phyloP scores from a whole-genome alignment of 169 alveolate species.

The Eimeria praecox region DNA sequence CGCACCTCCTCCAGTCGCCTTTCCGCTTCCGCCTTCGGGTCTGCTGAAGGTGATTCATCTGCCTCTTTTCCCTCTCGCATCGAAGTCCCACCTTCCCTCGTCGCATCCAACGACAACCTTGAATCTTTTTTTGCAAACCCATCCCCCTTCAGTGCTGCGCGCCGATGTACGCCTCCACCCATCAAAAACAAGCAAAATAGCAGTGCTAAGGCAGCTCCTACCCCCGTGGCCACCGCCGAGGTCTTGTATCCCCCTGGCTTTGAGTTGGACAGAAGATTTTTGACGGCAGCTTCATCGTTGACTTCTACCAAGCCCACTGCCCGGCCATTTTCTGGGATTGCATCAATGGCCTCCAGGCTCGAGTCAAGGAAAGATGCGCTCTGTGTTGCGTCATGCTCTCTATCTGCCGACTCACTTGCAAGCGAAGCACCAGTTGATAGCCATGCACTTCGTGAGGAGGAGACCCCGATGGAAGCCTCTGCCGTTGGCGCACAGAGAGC shows the following conservation, averaged over 20 bases:
- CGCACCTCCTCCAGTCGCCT: conserved; percentile 7
- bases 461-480: conserved; percentile 19
- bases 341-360: conserved; percentile 14
- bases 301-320: neutral
- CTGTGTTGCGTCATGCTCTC: neutral
- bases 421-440: conserved; percentile 9
- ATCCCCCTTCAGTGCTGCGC: neutral
- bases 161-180: neutral
- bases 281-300: neutral
- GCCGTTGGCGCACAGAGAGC: neutral
- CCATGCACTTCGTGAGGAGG: conserved; percentile 37
- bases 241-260: neutral
- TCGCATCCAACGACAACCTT: neutral
- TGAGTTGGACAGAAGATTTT: neutral
- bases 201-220: conserved; percentile 39
- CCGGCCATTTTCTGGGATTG: neutral
- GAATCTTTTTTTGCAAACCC: neutral
- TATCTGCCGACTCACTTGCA: neutral
- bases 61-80: neutral
- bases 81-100: neutral
- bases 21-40: neutral
- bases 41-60: neutral
- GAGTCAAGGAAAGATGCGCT: conserved; percentile 36
- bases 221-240: conserved; percentile 41
- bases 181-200: conserved; percentile 9